phyloP scores from a whole-genome alignment of 345 rosid genomes.

The Psidium friedrichsthalianum region DNA sequence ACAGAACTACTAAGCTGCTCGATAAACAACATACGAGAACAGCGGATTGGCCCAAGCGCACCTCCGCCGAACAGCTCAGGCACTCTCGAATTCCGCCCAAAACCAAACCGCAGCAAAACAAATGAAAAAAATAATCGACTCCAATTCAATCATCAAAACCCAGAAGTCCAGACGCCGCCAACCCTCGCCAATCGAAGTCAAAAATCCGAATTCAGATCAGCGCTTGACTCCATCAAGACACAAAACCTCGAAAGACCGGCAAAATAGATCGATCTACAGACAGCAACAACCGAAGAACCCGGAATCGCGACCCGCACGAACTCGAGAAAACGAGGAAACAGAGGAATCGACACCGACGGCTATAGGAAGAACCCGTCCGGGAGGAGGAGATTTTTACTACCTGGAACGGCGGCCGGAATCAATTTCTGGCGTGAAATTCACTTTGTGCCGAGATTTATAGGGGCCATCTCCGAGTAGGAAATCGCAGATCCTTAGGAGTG shows the following conservation, averaged over 20 bases:
- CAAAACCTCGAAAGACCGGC: background rate
- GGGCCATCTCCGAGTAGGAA: background rate
- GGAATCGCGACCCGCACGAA: background rate
- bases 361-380: background rate
- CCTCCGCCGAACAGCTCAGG: background rate
- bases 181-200: background rate
- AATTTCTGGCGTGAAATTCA: background rate
- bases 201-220: background rate
- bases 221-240: background rate
- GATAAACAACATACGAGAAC: background rate
- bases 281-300: background rate
- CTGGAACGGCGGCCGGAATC: background rate
- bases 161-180: background rate
- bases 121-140: background rate
- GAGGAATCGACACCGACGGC: background rate
- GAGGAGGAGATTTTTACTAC: background rate
- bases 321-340: no score
- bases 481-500: background rate
- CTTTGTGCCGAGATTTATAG: background rate
- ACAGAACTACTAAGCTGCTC: background rate
- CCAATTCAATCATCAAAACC: background rate
- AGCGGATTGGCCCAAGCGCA: background rate
- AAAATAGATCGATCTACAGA: background rate
- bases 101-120: background rate
- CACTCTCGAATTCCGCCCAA: background rate